These are phyloP conservation scores for Clarireedia homoeocarpa DNA, from an alignment of 2,329 filamentous ascomycete genomes.

Conservation along the genomic window DNA sequence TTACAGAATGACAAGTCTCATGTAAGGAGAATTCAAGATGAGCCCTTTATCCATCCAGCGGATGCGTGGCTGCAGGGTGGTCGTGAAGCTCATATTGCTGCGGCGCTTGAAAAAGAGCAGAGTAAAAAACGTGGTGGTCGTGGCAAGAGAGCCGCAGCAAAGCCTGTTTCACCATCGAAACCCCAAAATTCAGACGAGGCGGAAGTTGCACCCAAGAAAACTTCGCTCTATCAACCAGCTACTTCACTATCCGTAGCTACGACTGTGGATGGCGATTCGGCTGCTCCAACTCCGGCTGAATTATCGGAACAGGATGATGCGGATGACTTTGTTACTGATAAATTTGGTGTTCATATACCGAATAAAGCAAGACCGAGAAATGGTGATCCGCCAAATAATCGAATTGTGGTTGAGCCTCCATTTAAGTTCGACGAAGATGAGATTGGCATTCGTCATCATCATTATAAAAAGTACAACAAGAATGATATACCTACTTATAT, in stretches of 20 bases:
- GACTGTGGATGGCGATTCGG: slow-evolving; percentile 14
- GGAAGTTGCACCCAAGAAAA: slow-evolving; percentile 10
- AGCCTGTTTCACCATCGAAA: slow-evolving; percentile 2
- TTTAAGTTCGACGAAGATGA: slow-evolving; percentile 24
- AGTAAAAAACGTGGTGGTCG: slow-evolving; percentile 3
- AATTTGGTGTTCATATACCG: slow-evolving; percentile 21
- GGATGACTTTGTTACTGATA: slow-evolving; percentile 17
- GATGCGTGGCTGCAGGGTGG: slow-evolving; percentile 5
- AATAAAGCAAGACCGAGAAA: slow-evolving; percentile 21
- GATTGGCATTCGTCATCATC: slow-evolving; percentile 26
- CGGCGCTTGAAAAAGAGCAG: slow-evolving; percentile 7
- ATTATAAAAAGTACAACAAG: slow-evolving; percentile 17
- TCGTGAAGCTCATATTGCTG: slow-evolving; percentile 4
- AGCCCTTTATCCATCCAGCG: not conserved
- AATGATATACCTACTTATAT: slow-evolving; percentile 19
- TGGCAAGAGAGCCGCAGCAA: slow-evolving; percentile 6
- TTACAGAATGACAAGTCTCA: slow-evolving; percentile 16
- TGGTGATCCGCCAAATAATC: slow-evolving; percentile 20
- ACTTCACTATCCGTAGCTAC: slow-evolving; percentile 1
- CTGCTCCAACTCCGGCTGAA: slow-evolving; percentile 16
- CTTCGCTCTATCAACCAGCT: slow-evolving; percentile 13
- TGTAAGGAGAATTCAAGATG: slow-evolving; percentile 3
- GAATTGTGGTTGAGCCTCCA: slow-evolving; percentile 18
- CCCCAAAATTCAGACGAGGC: slow-evolving; percentile 3
- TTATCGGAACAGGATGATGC: slow-evolving; percentile 18